These are phyloP conservation scores for Posidonia oceanica DNA, from an alignment of 116 monocot genomes.

Conservation along the genomic window DNA sequence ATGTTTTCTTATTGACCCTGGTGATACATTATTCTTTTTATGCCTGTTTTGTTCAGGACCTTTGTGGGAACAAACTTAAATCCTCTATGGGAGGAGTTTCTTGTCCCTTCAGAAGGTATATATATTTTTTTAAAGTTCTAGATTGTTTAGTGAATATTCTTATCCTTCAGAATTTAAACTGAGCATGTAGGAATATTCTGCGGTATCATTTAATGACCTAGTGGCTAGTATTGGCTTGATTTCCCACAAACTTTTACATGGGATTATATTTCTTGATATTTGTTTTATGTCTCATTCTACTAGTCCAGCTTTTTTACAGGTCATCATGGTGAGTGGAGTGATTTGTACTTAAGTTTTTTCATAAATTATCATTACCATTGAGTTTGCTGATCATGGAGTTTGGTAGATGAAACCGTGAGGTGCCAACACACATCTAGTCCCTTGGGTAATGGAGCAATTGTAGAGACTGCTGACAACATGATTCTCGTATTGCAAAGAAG, in stretches of 20 bases:
- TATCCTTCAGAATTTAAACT: too few relatives aligned
- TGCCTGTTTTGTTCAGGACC: conserved; percentile 43
- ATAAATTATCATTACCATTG: background rate
- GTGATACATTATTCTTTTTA: background rate
- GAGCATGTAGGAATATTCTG: too few relatives aligned
- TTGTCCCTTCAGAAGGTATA: conserved; percentile 72
- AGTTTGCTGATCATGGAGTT: conserved; percentile 1
- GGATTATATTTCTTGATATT: too few relatives aligned
- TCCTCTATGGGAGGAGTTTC: conserved; percentile 79
- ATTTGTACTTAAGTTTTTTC: too few relatives aligned
- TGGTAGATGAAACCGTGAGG: conserved; percentile 42
- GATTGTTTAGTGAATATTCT: too few relatives aligned
- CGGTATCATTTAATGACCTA: too few relatives aligned
- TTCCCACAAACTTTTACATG: too few relatives aligned
- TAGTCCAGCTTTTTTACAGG: too few relatives aligned
- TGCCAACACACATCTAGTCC: conserved; percentile 78
- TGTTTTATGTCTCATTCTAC: too few relatives aligned
- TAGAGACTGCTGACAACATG: conserved; percentile 67
- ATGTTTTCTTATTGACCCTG: background rate
- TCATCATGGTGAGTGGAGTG: too few relatives aligned
- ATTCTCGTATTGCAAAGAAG: conserved; percentile 85
- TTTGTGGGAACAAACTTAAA: conserved; percentile 94
- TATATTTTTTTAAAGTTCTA: background rate
- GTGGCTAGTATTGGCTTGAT: too few relatives aligned
- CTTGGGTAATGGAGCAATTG: conserved; percentile 90